Percentiles rank a stretch among this genome's conserved stretches.
Evolutionary conservation across 495 filamentous ascomycete genomes (phyloP).

Genomic region (Lasiosphaeris hirsuta): DNA sequence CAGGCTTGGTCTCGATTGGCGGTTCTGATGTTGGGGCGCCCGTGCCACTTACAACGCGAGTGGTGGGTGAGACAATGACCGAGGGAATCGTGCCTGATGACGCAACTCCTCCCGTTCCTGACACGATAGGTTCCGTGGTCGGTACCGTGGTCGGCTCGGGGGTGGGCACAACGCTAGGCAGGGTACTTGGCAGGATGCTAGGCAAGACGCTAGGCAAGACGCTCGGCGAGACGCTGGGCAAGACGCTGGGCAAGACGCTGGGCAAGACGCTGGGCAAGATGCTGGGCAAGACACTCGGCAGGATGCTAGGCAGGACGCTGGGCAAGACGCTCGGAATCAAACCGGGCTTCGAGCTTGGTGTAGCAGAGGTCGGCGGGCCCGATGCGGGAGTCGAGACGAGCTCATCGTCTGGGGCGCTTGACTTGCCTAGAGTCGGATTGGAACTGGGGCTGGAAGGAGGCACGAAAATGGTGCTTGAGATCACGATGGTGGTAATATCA

Average conservation of each 20-base stretch:
- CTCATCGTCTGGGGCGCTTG: background rate
- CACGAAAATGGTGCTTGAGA: conserved; percentile 27
- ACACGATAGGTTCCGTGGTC: background rate
- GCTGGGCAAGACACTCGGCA: no score
- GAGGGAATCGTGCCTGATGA: conserved; percentile 1
- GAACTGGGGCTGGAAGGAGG: conserved; percentile 8
- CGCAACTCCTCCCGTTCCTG: background rate
- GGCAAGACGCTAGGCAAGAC: no score
- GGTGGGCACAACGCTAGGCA: background rate
- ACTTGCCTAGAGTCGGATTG: background rate
- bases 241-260: no score
- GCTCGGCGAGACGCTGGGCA: no score
- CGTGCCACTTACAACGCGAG: background rate
- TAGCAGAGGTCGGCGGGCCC: background rate
- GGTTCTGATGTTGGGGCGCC: background rate
- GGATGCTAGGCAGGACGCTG: no score
- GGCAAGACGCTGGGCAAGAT: no score
- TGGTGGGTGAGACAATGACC: conserved; percentile 9
- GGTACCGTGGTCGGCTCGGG: background rate
- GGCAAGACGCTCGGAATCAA: no score
- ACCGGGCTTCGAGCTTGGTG: no score
- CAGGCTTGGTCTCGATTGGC: background rate
- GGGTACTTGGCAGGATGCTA: no score
- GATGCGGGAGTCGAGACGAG: background rate
- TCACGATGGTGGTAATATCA: conserved; percentile 25